Conservation (phyloP, 495 filamentous ascomycete species). For the Melanomma pulvis-pyrius region DNA sequence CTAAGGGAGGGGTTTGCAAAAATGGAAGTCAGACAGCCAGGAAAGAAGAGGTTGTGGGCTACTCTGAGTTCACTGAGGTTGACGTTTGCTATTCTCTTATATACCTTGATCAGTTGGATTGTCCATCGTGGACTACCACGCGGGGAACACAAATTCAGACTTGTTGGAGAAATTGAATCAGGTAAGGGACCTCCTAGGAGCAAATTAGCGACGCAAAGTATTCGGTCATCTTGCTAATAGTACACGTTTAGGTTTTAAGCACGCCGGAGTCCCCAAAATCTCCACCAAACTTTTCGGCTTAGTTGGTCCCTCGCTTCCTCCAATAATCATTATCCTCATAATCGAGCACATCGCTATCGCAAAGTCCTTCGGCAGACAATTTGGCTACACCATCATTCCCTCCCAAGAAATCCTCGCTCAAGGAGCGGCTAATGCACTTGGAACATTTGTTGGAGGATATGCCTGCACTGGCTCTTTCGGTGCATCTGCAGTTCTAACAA, state of each 20-base stretch:
- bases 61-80: conserved; percentile 10
- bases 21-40: conserved; percentile 11
- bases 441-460: conserved; percentile 21
- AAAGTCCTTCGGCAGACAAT: conserved; percentile 17
- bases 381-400: conserved; percentile 21
- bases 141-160: neutral
- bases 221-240: neutral
- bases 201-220: neutral
- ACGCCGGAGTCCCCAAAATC: conserved; percentile 14
- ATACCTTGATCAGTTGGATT: conserved; percentile 21
- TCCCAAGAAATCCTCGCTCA: conserved; percentile 24
- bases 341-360: conserved; percentile 26
- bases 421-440: conserved; percentile 11
- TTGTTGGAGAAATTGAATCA: conserved; percentile 19
- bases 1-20: conserved; percentile 1
- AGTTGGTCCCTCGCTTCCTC: conserved; percentile 6
- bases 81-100: conserved; percentile 18
- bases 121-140: conserved; percentile 8
- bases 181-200: neutral
- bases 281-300: conserved; percentile 14
- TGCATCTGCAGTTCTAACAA: conserved; percentile 19
- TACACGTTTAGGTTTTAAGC: conserved; percentile 2
- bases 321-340: conserved; percentile 24
- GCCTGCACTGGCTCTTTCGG: conserved; percentile 25
- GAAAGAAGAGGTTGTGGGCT: conserved; percentile 12